A percentile compares a stretch with the other conserved stretches of the same genome.
Conservation (phyloP, 768 basidiomycete genomes). For the Dioszegia hungarica region DNA sequence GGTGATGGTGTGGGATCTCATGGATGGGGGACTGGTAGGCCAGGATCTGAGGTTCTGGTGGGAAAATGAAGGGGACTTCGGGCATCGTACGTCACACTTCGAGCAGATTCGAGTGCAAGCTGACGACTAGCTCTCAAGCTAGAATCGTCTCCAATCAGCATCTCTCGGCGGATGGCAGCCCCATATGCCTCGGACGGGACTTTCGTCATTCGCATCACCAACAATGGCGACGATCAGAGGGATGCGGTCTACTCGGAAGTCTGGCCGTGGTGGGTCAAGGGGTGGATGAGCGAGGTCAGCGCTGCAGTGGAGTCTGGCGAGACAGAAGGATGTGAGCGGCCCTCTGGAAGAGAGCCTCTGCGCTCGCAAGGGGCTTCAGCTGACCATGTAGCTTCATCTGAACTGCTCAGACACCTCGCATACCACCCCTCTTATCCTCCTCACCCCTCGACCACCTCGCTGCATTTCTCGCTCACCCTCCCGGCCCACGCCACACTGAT, state of each 20-base stretch:
- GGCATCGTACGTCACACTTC: slow-evolving; percentile 27
- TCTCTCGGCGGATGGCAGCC: slow-evolving; percentile 68
- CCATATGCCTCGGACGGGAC: slow-evolving; percentile 70
- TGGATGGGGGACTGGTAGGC: slow-evolving; percentile 11
- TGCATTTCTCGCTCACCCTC: slow-evolving; percentile 67
- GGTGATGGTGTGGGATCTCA: slow-evolving; percentile 32
- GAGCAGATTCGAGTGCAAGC: background rate
- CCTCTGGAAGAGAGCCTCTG: background rate
- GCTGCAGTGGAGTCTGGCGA: slow-evolving; percentile 53
- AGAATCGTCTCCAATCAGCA: slow-evolving; percentile 57
- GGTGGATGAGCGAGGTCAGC: slow-evolving; percentile 74
- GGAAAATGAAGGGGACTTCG: slow-evolving; percentile 30
- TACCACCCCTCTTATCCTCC: slow-evolving; percentile 68
- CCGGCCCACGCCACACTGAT: slow-evolving; percentile 63
- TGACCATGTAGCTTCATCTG: slow-evolving; percentile 52
- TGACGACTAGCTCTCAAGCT: slow-evolving; percentile 38
- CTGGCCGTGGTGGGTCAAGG: slow-evolving; percentile 87
- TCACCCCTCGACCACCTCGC: slow-evolving; percentile 62
- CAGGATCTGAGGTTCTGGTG: slow-evolving; percentile 35
- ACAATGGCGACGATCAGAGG: slow-evolving; percentile 54
- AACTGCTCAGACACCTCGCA: slow-evolving; percentile 60
- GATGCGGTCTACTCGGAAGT: slow-evolving; percentile 75
- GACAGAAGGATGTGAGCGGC: slow-evolving; percentile 18
- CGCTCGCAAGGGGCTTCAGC: background rate
- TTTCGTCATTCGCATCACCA: slow-evolving; percentile 64